Evolutionary conservation across 192 early-diverging fungal species (phyloP).

Genomic region (Spizellomyces sp.): DNA sequence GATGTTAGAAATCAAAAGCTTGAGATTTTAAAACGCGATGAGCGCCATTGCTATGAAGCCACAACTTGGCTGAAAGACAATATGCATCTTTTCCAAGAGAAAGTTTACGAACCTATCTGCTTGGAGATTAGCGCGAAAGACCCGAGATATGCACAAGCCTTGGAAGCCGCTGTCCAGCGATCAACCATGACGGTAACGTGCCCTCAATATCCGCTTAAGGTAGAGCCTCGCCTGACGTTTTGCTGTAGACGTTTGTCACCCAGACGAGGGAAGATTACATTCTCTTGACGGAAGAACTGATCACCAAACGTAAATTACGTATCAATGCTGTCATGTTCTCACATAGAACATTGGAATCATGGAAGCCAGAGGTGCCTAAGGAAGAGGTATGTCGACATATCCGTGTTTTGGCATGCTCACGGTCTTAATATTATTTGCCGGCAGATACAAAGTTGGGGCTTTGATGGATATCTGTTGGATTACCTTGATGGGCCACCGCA

Average conservation of each 20-base stretch:
- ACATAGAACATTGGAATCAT: constrained; percentile 6
- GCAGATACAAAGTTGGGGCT: constrained; percentile 62
- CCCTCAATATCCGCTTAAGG: too few relatives aligned
- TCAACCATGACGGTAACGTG: background rate
- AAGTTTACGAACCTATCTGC: constrained; percentile 73
- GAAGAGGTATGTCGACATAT: constrained; percentile 14
- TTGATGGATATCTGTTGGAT: constrained; percentile 77
- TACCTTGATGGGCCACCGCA: constrained; percentile 70
- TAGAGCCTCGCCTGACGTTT: background rate
- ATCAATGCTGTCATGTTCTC: constrained; percentile 31
- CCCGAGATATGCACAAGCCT: constrained; percentile 56
- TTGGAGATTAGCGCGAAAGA: constrained; percentile 75
- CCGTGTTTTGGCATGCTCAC: background rate
- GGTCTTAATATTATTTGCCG: background rate
- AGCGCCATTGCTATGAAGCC: constrained; percentile 61
- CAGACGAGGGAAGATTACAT: constrained; percentile 80
- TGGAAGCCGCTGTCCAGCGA: constrained; percentile 54
- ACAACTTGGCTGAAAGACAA: constrained; percentile 73
- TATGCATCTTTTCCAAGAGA: constrained; percentile 60
- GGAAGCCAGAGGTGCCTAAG: background rate
- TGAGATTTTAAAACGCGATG: constrained; percentile 46
- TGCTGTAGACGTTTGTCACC: constrained; percentile 71
- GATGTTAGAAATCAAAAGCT: constrained; percentile 57
- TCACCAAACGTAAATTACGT: constrained; percentile 63
- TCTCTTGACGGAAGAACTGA: constrained; percentile 61